A percentile compares a stretch with the other conserved stretches of the same genome.
Conservation (phyloP, 2,329 filamentous ascomycete species). For the Ophiocordyceps camponoti-floridani region DNA sequence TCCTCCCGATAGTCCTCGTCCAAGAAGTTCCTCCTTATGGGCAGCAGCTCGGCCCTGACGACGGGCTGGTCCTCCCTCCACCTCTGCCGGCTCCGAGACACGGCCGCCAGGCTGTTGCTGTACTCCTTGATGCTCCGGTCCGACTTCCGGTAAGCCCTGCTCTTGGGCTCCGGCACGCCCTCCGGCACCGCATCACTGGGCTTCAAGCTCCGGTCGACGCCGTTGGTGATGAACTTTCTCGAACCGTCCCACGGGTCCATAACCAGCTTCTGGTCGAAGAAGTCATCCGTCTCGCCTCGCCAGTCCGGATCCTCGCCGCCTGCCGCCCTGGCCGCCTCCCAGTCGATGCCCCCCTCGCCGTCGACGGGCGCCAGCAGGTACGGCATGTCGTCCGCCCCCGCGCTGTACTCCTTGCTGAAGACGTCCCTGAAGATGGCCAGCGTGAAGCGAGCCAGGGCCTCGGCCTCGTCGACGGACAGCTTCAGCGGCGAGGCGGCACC, state of each 20-base stretch:
- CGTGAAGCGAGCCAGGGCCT: constrained; percentile 52
- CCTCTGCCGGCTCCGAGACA: constrained; percentile 26
- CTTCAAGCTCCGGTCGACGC: constrained; percentile 37
- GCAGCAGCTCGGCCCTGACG: constrained; percentile 53
- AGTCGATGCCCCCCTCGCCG: constrained; percentile 32
- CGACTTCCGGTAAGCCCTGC: constrained; percentile 21
- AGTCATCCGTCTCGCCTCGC: constrained; percentile 24
- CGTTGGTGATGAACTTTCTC: constrained; percentile 38
- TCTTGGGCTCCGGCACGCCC: constrained; percentile 26
- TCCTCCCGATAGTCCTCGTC: constrained; percentile 44
- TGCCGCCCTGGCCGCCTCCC: constrained; percentile 29
- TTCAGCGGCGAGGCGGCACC: constrained; percentile 25
- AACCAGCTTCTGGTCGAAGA: constrained; percentile 35
- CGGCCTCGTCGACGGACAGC: constrained; percentile 24
- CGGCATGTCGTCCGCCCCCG: constrained; percentile 44
- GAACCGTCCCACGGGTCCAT: constrained; percentile 43
- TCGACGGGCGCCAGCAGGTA: constrained; percentile 61
- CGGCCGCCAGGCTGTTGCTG: constrained; percentile 57
- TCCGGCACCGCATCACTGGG: constrained; percentile 48
- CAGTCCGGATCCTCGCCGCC: constrained; percentile 17
- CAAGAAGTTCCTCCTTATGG: constrained; percentile 68
- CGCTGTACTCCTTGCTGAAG: constrained; percentile 73
- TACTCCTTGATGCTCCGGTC: constrained; percentile 61
- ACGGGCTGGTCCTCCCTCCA: constrained; percentile 65
- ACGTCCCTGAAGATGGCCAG: constrained; percentile 62